Percentiles rank a stretch among this genome's conserved stretches.
Evolutionary conservation across 306 rosid genomes (phyloP).

Genomic region (Urtica urens): DNA sequence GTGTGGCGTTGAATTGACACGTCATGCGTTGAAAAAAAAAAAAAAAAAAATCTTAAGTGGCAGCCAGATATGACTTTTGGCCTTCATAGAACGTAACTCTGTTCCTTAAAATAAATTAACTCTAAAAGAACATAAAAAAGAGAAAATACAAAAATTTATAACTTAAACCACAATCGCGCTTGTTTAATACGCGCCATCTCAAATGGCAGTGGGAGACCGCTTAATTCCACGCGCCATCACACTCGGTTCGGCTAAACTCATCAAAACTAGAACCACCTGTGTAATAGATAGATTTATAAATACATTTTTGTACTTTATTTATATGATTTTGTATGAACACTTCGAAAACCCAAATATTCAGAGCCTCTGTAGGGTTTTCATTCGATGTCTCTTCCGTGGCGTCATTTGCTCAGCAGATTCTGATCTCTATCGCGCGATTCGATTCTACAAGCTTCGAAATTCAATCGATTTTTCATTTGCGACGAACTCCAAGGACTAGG

Average conservation of each 20-base stretch:
- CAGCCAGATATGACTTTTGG: constrained; percentile 2
- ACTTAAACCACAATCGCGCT: too few species aligned
- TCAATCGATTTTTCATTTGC: neutral
- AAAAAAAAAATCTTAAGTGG: too few species aligned
- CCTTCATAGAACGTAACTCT: neutral
- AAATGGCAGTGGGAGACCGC: too few species aligned
- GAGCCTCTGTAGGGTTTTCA: constrained; percentile 35
- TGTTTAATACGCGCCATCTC: too few species aligned
- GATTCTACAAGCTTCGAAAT: constrained; percentile 7
- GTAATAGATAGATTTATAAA: too few species aligned
- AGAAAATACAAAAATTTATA: neutral
- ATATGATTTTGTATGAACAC: neutral
- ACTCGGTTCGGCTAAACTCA: too few species aligned
- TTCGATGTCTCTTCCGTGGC: constrained; percentile 13
- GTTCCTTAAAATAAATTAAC: too few species aligned
- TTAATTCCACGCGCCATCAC: constrained; percentile 17
- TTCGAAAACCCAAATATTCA: constrained; percentile 14
- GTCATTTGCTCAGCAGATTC: neutral
- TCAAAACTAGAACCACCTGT: too few species aligned
- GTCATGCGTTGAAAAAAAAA: neutral
- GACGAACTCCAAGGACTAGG: constrained; percentile 20
- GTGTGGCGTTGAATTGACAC: neutral
- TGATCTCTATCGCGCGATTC: constrained; percentile 3
- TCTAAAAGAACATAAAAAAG: neutral
- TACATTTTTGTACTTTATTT: too few species aligned